Conservation (phyloP, 495 filamentous ascomycete species). For the Pyronema domesticum region DNA sequence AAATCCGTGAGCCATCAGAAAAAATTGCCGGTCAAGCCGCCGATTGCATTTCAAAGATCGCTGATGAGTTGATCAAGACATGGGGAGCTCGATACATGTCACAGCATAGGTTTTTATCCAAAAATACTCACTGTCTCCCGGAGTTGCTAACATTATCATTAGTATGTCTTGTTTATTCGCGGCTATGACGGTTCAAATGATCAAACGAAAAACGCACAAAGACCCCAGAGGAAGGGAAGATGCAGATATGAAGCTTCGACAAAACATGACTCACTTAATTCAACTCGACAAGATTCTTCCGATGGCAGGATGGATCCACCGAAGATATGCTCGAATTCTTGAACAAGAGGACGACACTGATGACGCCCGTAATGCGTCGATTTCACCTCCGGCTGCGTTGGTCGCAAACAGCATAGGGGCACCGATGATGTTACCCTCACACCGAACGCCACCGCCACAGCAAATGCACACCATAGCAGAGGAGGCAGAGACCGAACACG, state of each 20-base stretch:
- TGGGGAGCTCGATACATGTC: slow-evolving; percentile 9
- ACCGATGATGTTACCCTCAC: slow-evolving; percentile 12
- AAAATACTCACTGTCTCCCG: neutral
- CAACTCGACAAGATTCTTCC: slow-evolving; percentile 7
- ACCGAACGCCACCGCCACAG: slow-evolving; percentile 21
- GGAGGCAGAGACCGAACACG: slow-evolving; percentile 31
- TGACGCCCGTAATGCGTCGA: neutral
- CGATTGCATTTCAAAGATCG: neutral
- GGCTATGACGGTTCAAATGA: slow-evolving; percentile 9
- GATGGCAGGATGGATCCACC: slow-evolving; percentile 17
- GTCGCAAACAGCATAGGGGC: neutral
- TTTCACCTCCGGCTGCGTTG: neutral
- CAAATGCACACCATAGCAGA: neutral
- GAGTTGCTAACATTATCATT: neutral
- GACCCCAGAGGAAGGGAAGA: neutral
- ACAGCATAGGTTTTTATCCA: neutral
- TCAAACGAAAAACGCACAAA: neutral
- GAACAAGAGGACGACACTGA: slow-evolving; percentile 10
- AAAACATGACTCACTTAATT: slow-evolving; percentile 3
- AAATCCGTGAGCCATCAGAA: slow-evolving; percentile 1
- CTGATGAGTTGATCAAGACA: slow-evolving; percentile 2
- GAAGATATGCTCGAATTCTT: slow-evolving; percentile 28
- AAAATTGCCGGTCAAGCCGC: slow-evolving; percentile 4
- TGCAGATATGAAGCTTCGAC: slow-evolving; percentile 5
- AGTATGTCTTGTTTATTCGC: slow-evolving; percentile 9